phyloP scores from a whole-genome alignment of 768 basidiomycete genomes.

The Bullera alba region DNA sequence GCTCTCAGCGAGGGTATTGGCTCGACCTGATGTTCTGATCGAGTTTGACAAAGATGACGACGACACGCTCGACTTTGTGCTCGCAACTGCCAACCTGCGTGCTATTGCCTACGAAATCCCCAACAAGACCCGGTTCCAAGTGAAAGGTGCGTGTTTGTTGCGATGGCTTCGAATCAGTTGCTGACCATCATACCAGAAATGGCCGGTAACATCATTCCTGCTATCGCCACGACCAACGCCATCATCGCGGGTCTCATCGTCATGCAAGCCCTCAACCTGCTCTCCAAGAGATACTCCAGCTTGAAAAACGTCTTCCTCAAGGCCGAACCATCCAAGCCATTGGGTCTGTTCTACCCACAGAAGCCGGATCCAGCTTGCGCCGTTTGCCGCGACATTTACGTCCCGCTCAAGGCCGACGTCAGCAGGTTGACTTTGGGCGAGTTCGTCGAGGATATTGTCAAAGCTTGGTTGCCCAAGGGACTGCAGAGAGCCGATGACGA shows the following conservation, averaged over 20 bases:
- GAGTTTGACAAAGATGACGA: constrained; percentile 97
- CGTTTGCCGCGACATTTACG: constrained; percentile 79
- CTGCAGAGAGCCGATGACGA: constrained; percentile 23
- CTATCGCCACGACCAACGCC: constrained; percentile 97
- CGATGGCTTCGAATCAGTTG: not conserved
- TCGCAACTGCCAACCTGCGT: constrained; percentile 86
- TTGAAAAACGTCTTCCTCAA: constrained; percentile 61
- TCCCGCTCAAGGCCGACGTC: constrained; percentile 66
- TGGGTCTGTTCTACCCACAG: constrained; percentile 62
- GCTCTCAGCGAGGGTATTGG: constrained; percentile 63
- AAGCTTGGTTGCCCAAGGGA: constrained; percentile 44
- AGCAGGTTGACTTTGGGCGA: constrained; percentile 62
- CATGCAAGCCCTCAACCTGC: constrained; percentile 77
- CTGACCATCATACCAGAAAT: constrained; percentile 59
- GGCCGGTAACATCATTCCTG: constrained; percentile 99
- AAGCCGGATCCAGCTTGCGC: constrained; percentile 72
- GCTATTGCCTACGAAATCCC: constrained; percentile 83
- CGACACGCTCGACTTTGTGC: constrained; percentile 93
- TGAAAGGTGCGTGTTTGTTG: constrained; percentile 63
- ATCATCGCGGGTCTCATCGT: constrained; percentile 93
- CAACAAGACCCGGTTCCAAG: constrained; percentile 86
- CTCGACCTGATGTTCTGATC: constrained; percentile 47
- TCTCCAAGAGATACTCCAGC: constrained; percentile 54
- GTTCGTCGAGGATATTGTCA: constrained; percentile 61
- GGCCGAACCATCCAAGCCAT: constrained; percentile 68